These are phyloP conservation scores for Podaxis sp. DNA, from an alignment of 768 basidiomycete species.

Conservation along the genomic window DNA sequence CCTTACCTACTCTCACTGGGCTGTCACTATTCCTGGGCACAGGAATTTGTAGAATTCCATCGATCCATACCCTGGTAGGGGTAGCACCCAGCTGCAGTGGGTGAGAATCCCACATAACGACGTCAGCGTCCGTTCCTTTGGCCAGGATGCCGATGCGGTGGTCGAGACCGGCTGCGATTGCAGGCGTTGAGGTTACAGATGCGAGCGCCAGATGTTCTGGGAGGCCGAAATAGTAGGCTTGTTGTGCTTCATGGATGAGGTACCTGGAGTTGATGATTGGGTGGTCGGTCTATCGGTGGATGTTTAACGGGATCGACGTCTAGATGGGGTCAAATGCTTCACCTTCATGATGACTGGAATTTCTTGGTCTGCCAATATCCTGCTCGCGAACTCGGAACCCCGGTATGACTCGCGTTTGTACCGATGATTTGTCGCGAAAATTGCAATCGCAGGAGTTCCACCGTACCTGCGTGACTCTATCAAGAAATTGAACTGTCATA, in stretches of 20 bases:
- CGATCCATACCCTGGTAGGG: slow-evolving; percentile 77
- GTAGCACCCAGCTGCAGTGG: slow-evolving; percentile 76
- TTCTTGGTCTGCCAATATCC: slow-evolving; percentile 70
- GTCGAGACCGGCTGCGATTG: slow-evolving; percentile 64
- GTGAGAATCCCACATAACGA: slow-evolving; percentile 79
- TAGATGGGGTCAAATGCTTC: not conserved
- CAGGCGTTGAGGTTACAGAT: slow-evolving; percentile 68
- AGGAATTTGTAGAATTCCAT: slow-evolving; percentile 75
- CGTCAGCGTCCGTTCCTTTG: slow-evolving; percentile 60
- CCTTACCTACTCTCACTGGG: slow-evolving; percentile 44
- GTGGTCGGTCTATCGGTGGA: slow-evolving; percentile 50
- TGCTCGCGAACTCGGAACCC: slow-evolving; percentile 76
- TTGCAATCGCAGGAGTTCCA: slow-evolving; percentile 67
- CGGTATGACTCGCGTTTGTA: slow-evolving; percentile 61
- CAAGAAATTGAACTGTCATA: slow-evolving; percentile 10
- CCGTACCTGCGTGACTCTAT: slow-evolving; percentile 35
- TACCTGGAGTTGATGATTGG: slow-evolving; percentile 63
- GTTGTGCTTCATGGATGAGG: slow-evolving; percentile 70
- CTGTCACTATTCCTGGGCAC: slow-evolving; percentile 39
- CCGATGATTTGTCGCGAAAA: slow-evolving; percentile 80
- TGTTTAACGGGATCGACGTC: not conserved
- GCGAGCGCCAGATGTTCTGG: slow-evolving; percentile 56
- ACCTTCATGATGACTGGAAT: slow-evolving; percentile 82
- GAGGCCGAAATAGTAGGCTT: slow-evolving; percentile 69
- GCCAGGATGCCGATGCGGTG: slow-evolving; percentile 70